These are phyloP conservation scores for Inga laurina DNA, from an alignment of 306 rosid species.

Conservation along the genomic window DNA sequence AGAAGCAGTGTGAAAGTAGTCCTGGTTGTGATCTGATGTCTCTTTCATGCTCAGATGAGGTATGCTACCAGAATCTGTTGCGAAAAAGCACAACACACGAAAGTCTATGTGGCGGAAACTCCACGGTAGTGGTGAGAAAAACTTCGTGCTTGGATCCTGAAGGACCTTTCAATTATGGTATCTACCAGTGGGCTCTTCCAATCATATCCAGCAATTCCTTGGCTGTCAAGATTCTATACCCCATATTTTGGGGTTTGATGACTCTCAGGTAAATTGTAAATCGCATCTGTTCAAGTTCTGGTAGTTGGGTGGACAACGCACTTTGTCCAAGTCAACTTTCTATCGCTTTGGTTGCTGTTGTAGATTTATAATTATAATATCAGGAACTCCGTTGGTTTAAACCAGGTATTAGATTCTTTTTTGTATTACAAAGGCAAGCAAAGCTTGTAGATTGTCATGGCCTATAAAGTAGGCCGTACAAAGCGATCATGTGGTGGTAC, in stretches of 20 bases:
- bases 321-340: background rate
- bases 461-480: too few species aligned
- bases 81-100: slow-evolving; percentile 1
- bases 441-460: too few species aligned
- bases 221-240: slow-evolving; percentile 89
- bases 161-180: slow-evolving; percentile 85
- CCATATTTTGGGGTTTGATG: slow-evolving; percentile 98
- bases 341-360: background rate
- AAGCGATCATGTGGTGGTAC: too few species aligned
- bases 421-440: too few species aligned
- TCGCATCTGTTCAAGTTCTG: background rate
- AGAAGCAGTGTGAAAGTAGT: slow-evolving; percentile 67
- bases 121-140: slow-evolving; percentile 42
- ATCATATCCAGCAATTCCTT: slow-evolving; percentile 90
- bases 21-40: slow-evolving; percentile 61
- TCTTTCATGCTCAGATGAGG: slow-evolving; percentile 60
- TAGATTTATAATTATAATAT: too few species aligned
- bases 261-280: slow-evolving; percentile 69
- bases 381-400: too few species aligned
- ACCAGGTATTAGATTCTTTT: too few species aligned
- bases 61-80: slow-evolving; percentile 47
- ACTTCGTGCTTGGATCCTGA: slow-evolving; percentile 72
- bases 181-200: slow-evolving; percentile 96
- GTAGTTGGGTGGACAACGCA: background rate
- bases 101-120: slow-evolving; percentile 52